Percentiles rank a stretch among this genome's conserved stretches.
phyloP scores from a whole-genome alignment of 768 basidiomycete species.

The Amyloporia xantha region DNA sequence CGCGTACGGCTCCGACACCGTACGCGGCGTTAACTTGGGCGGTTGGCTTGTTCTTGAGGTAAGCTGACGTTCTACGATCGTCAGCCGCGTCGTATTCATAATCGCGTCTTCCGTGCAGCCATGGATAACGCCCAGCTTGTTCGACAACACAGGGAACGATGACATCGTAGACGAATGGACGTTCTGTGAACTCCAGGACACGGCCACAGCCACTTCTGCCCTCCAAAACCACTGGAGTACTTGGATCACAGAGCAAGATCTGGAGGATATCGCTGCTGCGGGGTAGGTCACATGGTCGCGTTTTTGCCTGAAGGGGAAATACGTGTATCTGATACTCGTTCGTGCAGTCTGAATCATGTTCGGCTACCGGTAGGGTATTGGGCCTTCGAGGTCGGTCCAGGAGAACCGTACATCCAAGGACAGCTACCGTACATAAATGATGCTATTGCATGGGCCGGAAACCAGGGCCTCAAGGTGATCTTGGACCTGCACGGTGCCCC shows the following conservation, averaged over 20 bases:
- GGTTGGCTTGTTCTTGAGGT: constrained; percentile 55
- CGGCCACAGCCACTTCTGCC: constrained; percentile 37
- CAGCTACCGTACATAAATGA: constrained; percentile 64
- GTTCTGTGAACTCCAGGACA: constrained; percentile 57
- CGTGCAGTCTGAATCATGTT: constrained; percentile 62
- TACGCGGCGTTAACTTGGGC: constrained; percentile 82
- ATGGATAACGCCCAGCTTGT: constrained; percentile 75
- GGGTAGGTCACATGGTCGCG: constrained; percentile 40
- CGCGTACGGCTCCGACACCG: constrained; percentile 65
- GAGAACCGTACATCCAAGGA: constrained; percentile 75
- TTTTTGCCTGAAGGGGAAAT: constrained; percentile 1
- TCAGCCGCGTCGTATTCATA: not conserved
- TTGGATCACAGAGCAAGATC: constrained; percentile 73
- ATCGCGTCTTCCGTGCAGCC: constrained; percentile 31
- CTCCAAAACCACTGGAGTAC: constrained; percentile 71
- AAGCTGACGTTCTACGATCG: constrained; percentile 8
- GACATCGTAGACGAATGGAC: constrained; percentile 74
- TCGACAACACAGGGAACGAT: constrained; percentile 54
- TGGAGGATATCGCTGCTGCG: constrained; percentile 64
- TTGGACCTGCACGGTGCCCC: constrained; percentile 69
- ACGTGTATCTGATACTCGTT: not conserved
- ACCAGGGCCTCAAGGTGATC: constrained; percentile 71
- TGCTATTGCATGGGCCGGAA: constrained; percentile 64
- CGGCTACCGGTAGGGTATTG: constrained; percentile 86
- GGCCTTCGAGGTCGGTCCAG: constrained; percentile 75